Conservation (phyloP, 768 basidiomycete genomes). For the Xerocomus spinulosus region DNA sequence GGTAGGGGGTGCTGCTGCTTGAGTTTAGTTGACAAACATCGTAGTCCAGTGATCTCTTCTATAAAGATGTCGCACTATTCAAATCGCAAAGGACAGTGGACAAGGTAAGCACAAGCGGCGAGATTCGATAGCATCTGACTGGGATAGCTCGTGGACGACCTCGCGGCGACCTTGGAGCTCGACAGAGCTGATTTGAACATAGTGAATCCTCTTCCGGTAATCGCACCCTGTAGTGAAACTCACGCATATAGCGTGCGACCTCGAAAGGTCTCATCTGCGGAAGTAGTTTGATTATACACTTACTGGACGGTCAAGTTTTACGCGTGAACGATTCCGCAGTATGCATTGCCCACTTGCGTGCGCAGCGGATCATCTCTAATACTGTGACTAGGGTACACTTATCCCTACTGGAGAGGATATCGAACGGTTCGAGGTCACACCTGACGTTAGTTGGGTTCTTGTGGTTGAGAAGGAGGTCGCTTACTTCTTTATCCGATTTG, state of each 20-base stretch:
- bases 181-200: constrained; percentile 77
- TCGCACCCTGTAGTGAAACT: constrained; percentile 7
- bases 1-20: constrained; percentile 35
- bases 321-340: constrained; percentile 58
- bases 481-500: background rate
- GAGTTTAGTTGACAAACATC: constrained; percentile 7
- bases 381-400: constrained; percentile 54
- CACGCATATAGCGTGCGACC: constrained; percentile 62
- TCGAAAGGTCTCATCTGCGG: constrained; percentile 87
- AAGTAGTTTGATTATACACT: constrained; percentile 50
- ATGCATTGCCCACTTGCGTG: background rate
- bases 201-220: constrained; percentile 34
- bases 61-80: constrained; percentile 79
- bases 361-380: background rate
- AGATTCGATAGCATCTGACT: background rate
- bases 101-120: constrained; percentile 40
- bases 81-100: constrained; percentile 76
- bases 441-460: constrained; percentile 68
- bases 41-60: constrained; percentile 74
- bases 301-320: constrained; percentile 52
- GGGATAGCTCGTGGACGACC: constrained; percentile 79
- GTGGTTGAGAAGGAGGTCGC: constrained; percentile 91
- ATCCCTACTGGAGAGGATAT: constrained; percentile 80
- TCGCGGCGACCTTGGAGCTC: constrained; percentile 77
- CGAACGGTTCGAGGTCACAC: constrained; percentile 49